Percentiles rank a stretch among this genome's conserved stretches.
Conservation (phyloP, 805 yeast species). For the Candida andamanensis region DNA sequence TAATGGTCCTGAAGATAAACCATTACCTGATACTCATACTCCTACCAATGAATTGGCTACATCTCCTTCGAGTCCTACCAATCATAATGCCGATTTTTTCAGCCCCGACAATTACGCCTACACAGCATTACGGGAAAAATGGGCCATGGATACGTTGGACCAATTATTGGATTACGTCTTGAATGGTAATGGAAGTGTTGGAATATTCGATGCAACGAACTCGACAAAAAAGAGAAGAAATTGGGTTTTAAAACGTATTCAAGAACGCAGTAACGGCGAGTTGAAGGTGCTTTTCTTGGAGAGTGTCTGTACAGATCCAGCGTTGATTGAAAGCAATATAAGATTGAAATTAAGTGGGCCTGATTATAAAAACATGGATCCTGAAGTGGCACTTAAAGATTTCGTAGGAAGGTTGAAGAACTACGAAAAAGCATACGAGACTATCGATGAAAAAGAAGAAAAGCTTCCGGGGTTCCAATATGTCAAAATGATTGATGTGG, state of each 20-base stretch:
- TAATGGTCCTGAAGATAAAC: slow-evolving; percentile 66
- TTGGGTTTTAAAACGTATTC: slow-evolving; percentile 52
- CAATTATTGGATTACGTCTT: slow-evolving; percentile 76
- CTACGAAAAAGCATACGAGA: slow-evolving; percentile 85
- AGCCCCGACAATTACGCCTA: slow-evolving; percentile 69
- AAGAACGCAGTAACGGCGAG: slow-evolving; percentile 50
- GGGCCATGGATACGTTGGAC: slow-evolving; percentile 95
- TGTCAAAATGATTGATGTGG: slow-evolving; percentile 94
- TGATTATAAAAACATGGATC: slow-evolving; percentile 84
- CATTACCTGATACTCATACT: slow-evolving; percentile 42
- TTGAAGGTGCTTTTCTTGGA: slow-evolving; percentile 82
- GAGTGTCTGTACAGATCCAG: slow-evolving; percentile 77
- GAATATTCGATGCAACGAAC: slow-evolving; percentile 84
- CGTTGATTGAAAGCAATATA: slow-evolving; percentile 77
- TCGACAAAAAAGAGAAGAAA: slow-evolving; percentile 63
- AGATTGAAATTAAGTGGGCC: slow-evolving; percentile 87
- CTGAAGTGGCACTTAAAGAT: slow-evolving; percentile 70
- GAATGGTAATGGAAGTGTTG: slow-evolving; percentile 83
- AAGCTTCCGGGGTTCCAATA: slow-evolving; percentile 68
- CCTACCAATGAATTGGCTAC: slow-evolving; percentile 22
- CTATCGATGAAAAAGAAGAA: slow-evolving; percentile 79
- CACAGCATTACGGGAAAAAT: slow-evolving; percentile 70
- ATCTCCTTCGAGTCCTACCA: slow-evolving; percentile 8
- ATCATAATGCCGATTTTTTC: slow-evolving; percentile 80
- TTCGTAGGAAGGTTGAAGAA: slow-evolving; percentile 75